A percentile compares a stretch with the other conserved stretches of the same genome.
phyloP scores from a whole-genome alignment of 768 basidiomycete species.

The Boletellus emodensis region DNA sequence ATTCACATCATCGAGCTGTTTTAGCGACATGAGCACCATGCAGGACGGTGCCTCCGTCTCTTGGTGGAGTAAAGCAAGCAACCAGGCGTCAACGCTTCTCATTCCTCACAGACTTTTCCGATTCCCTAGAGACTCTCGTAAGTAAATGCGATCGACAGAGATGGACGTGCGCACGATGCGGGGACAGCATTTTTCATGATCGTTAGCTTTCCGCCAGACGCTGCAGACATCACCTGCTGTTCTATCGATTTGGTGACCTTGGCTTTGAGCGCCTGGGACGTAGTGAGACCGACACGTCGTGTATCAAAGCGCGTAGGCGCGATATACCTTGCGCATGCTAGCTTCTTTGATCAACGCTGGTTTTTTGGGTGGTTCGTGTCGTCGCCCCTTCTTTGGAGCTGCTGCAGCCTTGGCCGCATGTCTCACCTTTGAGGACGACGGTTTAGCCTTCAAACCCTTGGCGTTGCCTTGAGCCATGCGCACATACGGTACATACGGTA shows the following conservation, averaged over 20 bases:
- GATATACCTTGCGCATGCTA: conserved; percentile 66
- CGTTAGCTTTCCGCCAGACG: conserved; percentile 83
- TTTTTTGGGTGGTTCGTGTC: conserved; percentile 81
- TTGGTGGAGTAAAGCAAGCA: neutral
- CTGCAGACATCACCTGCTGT: conserved; percentile 84
- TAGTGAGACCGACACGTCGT: neutral
- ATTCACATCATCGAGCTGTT: neutral
- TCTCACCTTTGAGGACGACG: conserved; percentile 42
- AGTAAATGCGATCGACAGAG: neutral
- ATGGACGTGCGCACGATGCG: conserved; percentile 21
- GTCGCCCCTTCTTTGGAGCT: conserved; percentile 74
- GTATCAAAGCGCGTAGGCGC: neutral
- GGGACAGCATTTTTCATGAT: conserved; percentile 75
- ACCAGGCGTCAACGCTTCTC: conserved; percentile 17
- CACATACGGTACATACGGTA: neutral
- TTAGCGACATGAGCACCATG: conserved; percentile 5
- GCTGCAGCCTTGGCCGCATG: conserved; percentile 65
- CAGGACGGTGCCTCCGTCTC: conserved; percentile 3
- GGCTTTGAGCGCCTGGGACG: conserved; percentile 67
- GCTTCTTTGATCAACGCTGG: conserved; percentile 66
- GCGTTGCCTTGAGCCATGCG: conserved; percentile 77
- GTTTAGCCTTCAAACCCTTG: conserved; percentile 68
- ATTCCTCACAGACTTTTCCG: conserved; percentile 13
- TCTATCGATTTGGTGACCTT: conserved; percentile 94
- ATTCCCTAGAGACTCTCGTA: conserved; percentile 14